Evolutionary conservation across 345 rosid species (phyloP).

Genomic region (Balakata baccata): DNA sequence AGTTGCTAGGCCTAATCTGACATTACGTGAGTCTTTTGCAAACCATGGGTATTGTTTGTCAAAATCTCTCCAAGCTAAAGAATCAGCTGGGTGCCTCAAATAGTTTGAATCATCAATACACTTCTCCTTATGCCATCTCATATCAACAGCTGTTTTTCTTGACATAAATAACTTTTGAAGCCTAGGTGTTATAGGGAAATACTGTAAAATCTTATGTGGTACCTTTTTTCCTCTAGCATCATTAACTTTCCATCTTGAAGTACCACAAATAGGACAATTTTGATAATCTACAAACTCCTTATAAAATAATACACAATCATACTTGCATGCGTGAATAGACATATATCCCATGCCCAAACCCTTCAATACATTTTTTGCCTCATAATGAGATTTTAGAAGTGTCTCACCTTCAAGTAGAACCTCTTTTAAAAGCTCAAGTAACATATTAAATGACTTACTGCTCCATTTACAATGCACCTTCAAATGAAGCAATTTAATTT

Average conservation of each 20-base stretch:
- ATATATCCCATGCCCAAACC: constrained; percentile 11
- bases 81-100: too few species aligned
- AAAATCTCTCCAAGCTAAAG: too few species aligned
- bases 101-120: too few species aligned
- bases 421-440: constrained; percentile 8
- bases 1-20: constrained; percentile 4
- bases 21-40: not conserved
- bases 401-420: not conserved
- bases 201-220: not conserved
- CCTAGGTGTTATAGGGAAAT: not conserved
- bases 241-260: not conserved
- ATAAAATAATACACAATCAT: constrained; percentile 13
- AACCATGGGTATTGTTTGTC: too few species aligned
- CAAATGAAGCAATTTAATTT: too few species aligned
- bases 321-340: constrained; percentile 12
- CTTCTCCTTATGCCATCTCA: too few species aligned
- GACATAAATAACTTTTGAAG: constrained; percentile 4
- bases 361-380: constrained; percentile 2
- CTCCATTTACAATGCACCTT: not conserved
- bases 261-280: not conserved
- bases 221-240: not conserved
- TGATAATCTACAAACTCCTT: not conserved
- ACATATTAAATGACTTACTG: not conserved
- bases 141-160: not conserved
- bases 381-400: constrained; percentile 1